Conservation (phyloP, 306 rosid species). For the Pyrus betulifolia region DNA sequence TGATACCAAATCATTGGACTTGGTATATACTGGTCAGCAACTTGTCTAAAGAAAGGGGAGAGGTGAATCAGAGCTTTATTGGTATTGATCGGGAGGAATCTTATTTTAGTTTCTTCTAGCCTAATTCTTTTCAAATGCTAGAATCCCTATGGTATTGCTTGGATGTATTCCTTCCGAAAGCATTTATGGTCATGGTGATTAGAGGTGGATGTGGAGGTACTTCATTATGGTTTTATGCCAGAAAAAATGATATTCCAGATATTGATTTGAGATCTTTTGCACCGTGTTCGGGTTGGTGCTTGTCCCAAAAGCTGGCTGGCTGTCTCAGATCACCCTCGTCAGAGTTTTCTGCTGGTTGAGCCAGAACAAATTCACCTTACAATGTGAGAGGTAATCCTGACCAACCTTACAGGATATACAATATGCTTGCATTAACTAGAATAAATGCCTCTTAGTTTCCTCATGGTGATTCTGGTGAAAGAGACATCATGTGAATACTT, state of each 20-base stretch:
- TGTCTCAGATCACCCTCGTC: neutral
- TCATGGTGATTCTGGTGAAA: too few species aligned
- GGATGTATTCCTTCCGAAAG: neutral
- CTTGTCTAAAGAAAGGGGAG: constrained; percentile 31
- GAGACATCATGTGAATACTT: too few species aligned
- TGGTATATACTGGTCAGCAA: constrained; percentile 63
- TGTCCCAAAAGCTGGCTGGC: neutral
- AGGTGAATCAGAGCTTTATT: constrained; percentile 11
- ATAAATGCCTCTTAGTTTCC: too few species aligned
- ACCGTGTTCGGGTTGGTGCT: neutral
- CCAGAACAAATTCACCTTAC: too few species aligned
- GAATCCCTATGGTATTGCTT: neutral
- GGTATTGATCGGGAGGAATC: neutral
- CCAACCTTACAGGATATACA: too few species aligned
- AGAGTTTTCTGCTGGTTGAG: neutral
- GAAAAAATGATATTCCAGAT: neutral
- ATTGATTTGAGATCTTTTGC: neutral
- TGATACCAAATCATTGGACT: constrained; percentile 62
- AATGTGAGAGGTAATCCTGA: too few species aligned
- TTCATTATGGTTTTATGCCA: neutral
- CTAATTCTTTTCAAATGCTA: neutral
- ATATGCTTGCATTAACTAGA: too few species aligned
- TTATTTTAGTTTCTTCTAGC: neutral
- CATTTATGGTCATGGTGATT: neutral
- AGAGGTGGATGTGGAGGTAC: neutral